Evolutionary conservation across 495 filamentous ascomycete species (phyloP), one percentile per base, ranked within the genome.

Genomic region (Aspergillus kassunensis): DNA sequence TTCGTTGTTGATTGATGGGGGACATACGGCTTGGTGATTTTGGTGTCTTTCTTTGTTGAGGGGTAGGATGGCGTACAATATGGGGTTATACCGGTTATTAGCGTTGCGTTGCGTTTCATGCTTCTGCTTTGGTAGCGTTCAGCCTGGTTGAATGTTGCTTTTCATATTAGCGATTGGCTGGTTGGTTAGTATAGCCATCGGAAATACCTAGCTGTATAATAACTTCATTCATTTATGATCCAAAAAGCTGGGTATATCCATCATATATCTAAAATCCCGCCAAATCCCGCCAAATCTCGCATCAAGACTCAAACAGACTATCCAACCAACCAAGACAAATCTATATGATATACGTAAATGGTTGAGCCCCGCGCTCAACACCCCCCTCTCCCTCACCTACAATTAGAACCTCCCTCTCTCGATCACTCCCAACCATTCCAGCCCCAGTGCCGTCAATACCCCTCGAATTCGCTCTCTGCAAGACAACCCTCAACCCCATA

Each of bases 1-100:
- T 15, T 79, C 82, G 36, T 49, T 86, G 44, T 59, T 83, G 9
- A 79, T 85, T 49, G 82, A 85, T 56, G 83, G 83, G 34, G 83
- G 83, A 2, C 81, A 85, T 59, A 84, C 80, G 34, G 75, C 75
- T n/a, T 79, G 75, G 75, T 77, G 62, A 64, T n/a, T 6, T 19
- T 25, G 33, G 36, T n/a, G 0, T 29, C 18, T 19, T 20, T 29
- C 34, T 21, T 8, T 21, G 20, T 27, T n/a, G n/a, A n/a, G n/a
- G n/a, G n/a, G n/a, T n/a, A n/a, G n/a, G n/a, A n/a, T n/a, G n/a
- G n/a, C n/a, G n/a, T n/a, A n/a, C n/a, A n/a, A n/a, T n/a, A n/a
- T n/a, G n/a, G n/a, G n/a, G n/a, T n/a, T n/a, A n/a, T n/a, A n/a
- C n/a, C n/a, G n/a, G n/a, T 27, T 27, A 9, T 27, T 27, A 9